phyloP scores from a whole-genome alignment of 1,139 yeast species.

The Saccharomyces hybrid region DNA sequence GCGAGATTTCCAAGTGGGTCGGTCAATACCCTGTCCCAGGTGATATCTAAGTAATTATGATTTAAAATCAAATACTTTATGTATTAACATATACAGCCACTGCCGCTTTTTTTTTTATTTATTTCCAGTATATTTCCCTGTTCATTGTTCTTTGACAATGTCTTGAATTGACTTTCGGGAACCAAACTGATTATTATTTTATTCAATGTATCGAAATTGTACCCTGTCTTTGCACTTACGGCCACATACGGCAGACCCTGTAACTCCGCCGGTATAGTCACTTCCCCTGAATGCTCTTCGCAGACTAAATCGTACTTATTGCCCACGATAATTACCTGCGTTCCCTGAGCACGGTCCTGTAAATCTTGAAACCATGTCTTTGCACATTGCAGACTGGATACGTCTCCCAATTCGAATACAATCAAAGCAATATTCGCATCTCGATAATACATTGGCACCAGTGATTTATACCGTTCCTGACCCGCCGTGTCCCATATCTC shows the following conservation, averaged over 20 bases:
- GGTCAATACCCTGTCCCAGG: constrained; percentile 74
- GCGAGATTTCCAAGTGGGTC: constrained; percentile 61
- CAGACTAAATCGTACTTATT: constrained; percentile 59
- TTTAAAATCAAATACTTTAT: not conserved
- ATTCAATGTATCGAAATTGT: constrained; percentile 71
- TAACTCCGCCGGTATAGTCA: constrained; percentile 1
- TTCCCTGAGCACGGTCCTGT: constrained; percentile 70
- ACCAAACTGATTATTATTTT: constrained; percentile 71
- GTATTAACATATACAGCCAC: constrained; percentile 3
- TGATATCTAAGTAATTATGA: constrained; percentile 35
- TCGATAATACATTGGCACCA: constrained; percentile 83
- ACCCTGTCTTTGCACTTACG: constrained; percentile 89
- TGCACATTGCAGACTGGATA: constrained; percentile 72
- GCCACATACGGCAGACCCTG: constrained; percentile 47
- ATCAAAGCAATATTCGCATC: constrained; percentile 77
- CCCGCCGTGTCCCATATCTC: constrained; percentile 91
- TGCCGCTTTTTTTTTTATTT: not conserved
- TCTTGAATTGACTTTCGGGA: constrained; percentile 36
- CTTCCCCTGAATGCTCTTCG: constrained; percentile 15
- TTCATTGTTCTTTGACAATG: not conserved
- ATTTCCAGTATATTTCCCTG: constrained; percentile 2
- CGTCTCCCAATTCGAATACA: constrained; percentile 61
- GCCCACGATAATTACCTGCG: constrained; percentile 73
- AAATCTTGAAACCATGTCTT: constrained; percentile 93
- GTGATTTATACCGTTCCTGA: constrained; percentile 69